These are phyloP conservation scores for Fusarium torulosum DNA, from an alignment of 2,329 filamentous ascomycete genomes.

Conservation along the genomic window DNA sequence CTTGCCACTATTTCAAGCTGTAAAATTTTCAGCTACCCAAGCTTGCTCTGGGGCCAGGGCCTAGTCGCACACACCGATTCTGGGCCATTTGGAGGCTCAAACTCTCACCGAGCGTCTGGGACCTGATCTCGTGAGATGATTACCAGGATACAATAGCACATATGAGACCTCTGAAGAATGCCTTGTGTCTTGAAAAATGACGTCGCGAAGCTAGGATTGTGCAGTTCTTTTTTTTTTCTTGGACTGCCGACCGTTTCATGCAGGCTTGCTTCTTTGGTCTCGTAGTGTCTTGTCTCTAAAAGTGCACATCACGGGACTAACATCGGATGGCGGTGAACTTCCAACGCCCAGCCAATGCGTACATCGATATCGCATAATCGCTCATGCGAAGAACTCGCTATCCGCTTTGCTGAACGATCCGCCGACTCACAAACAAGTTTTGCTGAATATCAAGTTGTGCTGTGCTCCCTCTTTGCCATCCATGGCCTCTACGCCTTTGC, in stretches of 20 bases:
- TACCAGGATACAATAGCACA: conserved; percentile 7
- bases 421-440: conserved; percentile 22
- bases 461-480: conserved; percentile 19
- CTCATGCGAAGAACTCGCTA: conserved; percentile 9
- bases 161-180: conserved; percentile 26
- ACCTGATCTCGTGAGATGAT: conserved; percentile 15
- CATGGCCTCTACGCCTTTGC: conserved; percentile 9
- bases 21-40: conserved; percentile 43
- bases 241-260: conserved; percentile 35
- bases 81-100: conserved; percentile 32
- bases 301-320: conserved; percentile 33
- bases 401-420: conserved; percentile 9
- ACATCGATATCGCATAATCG: conserved; percentile 29
- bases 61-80: conserved; percentile 33
- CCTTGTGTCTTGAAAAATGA: conserved; percentile 36
- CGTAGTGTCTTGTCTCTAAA: conserved; percentile 33
- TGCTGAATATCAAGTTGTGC: conserved; percentile 1
- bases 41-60: conserved; percentile 22
- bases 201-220: conserved; percentile 31
- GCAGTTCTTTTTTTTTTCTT: conserved; percentile 10
- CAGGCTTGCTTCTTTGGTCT: conserved; percentile 30
- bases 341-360: conserved; percentile 19
- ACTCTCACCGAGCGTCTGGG: conserved; percentile 36
- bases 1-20: conserved; percentile 43
- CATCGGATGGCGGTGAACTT: conserved; percentile 37